phyloP scores from a whole-genome alignment of 495 filamentous ascomycete genomes.

The Xylaria castorea region DNA sequence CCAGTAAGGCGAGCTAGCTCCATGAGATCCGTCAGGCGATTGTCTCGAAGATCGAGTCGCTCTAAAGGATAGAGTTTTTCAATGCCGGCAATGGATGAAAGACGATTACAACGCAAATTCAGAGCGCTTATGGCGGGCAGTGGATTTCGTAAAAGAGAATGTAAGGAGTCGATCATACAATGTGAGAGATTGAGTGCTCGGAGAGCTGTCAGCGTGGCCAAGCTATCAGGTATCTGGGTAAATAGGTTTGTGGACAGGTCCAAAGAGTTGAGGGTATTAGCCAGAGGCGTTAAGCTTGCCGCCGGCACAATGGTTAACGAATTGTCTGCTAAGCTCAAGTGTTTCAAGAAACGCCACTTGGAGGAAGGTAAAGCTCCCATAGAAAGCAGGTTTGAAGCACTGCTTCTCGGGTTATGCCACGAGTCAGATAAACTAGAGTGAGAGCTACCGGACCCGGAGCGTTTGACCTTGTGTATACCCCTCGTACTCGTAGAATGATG shows the following conservation, averaged over 20 bases:
- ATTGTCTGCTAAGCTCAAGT: slow-evolving; percentile 92
- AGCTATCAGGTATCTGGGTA: slow-evolving; percentile 85
- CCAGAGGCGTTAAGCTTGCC: slow-evolving; percentile 76
- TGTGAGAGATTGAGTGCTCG: slow-evolving; percentile 89
- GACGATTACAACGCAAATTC: slow-evolving; percentile 88
- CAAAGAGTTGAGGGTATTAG: slow-evolving; percentile 84
- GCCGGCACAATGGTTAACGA: slow-evolving; percentile 78
- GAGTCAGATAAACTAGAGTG: slow-evolving; percentile 82
- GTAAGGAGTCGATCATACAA: slow-evolving; percentile 96
- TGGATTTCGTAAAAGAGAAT: slow-evolving; percentile 84
- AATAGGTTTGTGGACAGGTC: slow-evolving; percentile 93
- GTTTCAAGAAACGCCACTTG: slow-evolving; percentile 94
- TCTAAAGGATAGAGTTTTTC: slow-evolving; percentile 89
- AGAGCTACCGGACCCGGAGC: slow-evolving; percentile 90
- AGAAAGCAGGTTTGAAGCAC: slow-evolving; percentile 73
- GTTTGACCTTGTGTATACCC: slow-evolving; percentile 71
- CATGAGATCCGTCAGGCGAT: slow-evolving; percentile 85
- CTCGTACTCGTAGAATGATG: slow-evolving; percentile 68
- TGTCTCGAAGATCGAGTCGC: slow-evolving; percentile 89
- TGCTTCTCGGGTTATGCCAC: slow-evolving; percentile 66
- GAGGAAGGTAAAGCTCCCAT: slow-evolving; percentile 72
- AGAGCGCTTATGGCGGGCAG: slow-evolving; percentile 92
- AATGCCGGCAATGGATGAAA: slow-evolving; percentile 87
- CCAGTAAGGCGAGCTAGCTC: slow-evolving; percentile 89
- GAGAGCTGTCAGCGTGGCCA: slow-evolving; percentile 80